Evolutionary conservation across 306 rosid genomes (phyloP).

Genomic region (Comarum palustre): DNA sequence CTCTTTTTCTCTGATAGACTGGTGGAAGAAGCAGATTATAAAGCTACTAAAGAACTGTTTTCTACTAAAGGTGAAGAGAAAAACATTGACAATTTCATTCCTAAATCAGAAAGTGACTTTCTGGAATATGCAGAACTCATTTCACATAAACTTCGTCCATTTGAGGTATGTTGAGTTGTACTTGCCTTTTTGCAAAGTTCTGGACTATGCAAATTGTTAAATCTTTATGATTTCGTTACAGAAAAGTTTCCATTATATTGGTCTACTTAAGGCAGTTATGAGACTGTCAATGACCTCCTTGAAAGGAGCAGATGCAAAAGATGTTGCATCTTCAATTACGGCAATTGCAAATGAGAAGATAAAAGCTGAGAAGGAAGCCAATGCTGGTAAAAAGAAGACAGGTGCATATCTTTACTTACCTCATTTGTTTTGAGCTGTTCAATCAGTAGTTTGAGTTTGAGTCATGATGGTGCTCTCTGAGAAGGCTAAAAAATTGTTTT

Average conservation of each 20-base stretch:
- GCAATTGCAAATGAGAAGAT: constrained; percentile 93
- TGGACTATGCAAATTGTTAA: not conserved
- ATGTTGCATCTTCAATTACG: constrained; percentile 73
- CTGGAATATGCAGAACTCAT: constrained; percentile 86
- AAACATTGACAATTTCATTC: constrained; percentile 80
- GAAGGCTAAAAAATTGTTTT: not conserved
- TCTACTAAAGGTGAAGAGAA: constrained; percentile 50
- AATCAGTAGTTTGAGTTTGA: not conserved
- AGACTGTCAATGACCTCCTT: constrained; percentile 72
- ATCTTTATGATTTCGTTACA: constrained; percentile 30
- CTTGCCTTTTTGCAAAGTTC: not conserved
- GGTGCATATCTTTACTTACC: constrained; percentile 35
- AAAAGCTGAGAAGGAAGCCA: constrained; percentile 86
- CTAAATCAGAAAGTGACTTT: constrained; percentile 85
- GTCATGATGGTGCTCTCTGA: not conserved
- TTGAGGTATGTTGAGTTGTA: constrained; percentile 49
- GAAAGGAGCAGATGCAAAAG: constrained; percentile 94
- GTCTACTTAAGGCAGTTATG: constrained; percentile 72
- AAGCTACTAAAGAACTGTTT: constrained; percentile 78
- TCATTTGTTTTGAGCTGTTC: not conserved
- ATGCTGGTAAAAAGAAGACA: constrained; percentile 85
- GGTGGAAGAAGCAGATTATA: constrained; percentile 88
- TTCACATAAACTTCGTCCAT: constrained; percentile 57
- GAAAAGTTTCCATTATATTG: constrained; percentile 80
- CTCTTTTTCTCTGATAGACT: constrained; percentile 37